These are phyloP conservation scores for Nakaseomyces nivariensis DNA, from an alignment of 1,139 yeast genomes.

Conservation along the genomic window DNA sequence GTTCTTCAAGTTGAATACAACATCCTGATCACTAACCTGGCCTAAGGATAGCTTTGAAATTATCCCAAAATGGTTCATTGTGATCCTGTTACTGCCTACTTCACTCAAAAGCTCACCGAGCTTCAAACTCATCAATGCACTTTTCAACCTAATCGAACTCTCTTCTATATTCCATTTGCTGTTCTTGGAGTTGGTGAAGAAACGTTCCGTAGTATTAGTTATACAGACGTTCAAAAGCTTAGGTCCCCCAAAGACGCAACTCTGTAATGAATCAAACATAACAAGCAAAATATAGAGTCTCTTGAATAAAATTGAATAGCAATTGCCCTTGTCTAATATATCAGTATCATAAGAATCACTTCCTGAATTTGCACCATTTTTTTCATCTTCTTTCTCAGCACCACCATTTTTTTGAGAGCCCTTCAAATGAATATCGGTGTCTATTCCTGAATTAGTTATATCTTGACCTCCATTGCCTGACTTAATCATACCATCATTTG, in stretches of 20 bases:
- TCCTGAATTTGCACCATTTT: constrained; percentile 4
- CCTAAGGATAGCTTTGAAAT: constrained; percentile 3
- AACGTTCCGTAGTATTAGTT: constrained; percentile 13
- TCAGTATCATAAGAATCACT: constrained; percentile 5
- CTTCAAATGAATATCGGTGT: constrained; percentile 16
- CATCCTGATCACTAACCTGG: background rate
- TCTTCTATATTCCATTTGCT: constrained; percentile 24
- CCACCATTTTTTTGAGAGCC: background rate
- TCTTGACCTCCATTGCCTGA: constrained; percentile 4
- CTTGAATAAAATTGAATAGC: constrained; percentile 37
- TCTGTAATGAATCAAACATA: constrained; percentile 46
- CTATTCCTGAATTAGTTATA: constrained; percentile 4
- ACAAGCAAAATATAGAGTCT: constrained; percentile 41
- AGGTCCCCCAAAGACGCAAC: constrained; percentile 51
- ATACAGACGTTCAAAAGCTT: constrained; percentile 31
- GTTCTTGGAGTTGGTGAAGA: constrained; percentile 10
- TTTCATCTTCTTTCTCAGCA: background rate
- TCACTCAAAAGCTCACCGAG: constrained; percentile 22
- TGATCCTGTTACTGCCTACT: constrained; percentile 18
- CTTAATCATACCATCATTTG: background rate
- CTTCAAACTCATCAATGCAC: constrained; percentile 19
- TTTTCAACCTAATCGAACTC: constrained; percentile 13
- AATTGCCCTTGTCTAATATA: constrained; percentile 23
- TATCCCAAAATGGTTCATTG: constrained; percentile 6
- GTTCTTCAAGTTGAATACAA: background rate